Evolutionary conservation across 164 flowering plant genomes (phyloP).

Genomic region (Magnolia officinalis): DNA sequence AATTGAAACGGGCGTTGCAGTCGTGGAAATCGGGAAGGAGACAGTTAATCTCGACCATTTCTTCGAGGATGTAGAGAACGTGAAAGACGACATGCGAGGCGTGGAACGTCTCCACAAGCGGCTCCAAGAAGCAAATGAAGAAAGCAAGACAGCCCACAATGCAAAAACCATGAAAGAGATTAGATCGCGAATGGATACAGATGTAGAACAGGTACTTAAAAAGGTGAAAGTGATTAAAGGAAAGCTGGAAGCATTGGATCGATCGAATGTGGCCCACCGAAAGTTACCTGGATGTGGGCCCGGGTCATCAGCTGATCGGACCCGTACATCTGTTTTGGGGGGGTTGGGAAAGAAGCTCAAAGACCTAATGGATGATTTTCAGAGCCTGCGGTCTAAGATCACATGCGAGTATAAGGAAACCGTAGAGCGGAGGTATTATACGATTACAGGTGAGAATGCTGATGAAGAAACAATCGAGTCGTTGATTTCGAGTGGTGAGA

Average conservation of each 20-base stretch:
- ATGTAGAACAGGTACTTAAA: constrained; percentile 25
- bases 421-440: constrained; percentile 35
- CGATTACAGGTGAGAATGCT: constrained; percentile 27
- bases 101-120: constrained; percentile 23
- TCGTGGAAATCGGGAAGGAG: constrained; percentile 5
- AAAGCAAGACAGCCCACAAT: constrained; percentile 29
- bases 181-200: constrained; percentile 24
- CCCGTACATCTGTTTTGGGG: constrained; percentile 27
- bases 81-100: constrained; percentile 27
- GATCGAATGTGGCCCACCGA: constrained; percentile 24
- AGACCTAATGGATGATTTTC: constrained; percentile 35
- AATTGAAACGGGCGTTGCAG: constrained; percentile 8
- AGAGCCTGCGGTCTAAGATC: constrained; percentile 18
- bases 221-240: constrained; percentile 25
- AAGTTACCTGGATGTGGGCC: constrained; percentile 33
- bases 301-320: constrained; percentile 31
- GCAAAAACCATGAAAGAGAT: constrained; percentile 26
- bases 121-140: constrained; percentile 28
- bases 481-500: constrained; percentile 28
- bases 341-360: constrained; percentile 38
- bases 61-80: constrained; percentile 34
- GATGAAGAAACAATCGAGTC: constrained; percentile 27
- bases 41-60: constrained; percentile 26
- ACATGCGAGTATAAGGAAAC: constrained; percentile 27
- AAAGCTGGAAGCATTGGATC: constrained; percentile 28